These are phyloP conservation scores for Laburnicola sp. DNA, from an alignment of 2,329 filamentous ascomycete genomes.

Conservation along the genomic window DNA sequence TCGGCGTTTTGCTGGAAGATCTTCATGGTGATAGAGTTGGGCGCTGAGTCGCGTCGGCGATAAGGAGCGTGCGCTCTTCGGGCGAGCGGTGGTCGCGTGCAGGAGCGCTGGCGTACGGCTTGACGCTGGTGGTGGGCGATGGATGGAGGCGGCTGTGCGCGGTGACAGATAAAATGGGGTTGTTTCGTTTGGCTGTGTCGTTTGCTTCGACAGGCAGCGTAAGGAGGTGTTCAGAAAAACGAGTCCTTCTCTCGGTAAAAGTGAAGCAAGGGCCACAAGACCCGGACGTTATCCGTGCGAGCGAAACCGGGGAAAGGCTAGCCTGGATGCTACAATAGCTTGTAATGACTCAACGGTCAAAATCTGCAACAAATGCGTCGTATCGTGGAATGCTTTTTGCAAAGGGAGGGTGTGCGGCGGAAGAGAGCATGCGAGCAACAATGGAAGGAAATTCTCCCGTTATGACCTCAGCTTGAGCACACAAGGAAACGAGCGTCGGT, in stretches of 20 bases:
- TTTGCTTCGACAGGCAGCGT: no score
- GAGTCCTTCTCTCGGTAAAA: constrained; percentile 17
- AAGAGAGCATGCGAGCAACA: constrained; percentile 15
- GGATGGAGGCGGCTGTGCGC: neutral
- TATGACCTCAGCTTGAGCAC: constrained; percentile 1
- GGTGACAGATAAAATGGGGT: neutral
- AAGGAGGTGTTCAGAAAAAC: constrained; percentile 20
- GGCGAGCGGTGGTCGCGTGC: neutral
- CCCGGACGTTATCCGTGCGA: constrained; percentile 18
- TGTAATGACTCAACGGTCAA: constrained; percentile 15
- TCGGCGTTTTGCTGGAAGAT: constrained; percentile 89
- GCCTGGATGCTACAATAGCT: no score
- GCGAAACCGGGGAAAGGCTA: no score
- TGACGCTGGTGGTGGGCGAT: no score
- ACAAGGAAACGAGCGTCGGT: neutral
- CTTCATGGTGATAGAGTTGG: constrained; percentile 70
- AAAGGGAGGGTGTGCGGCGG: constrained; percentile 4
- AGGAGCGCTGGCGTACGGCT: constrained; percentile 9
- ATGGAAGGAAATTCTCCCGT: constrained; percentile 1
- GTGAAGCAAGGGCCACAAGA: constrained; percentile 19
- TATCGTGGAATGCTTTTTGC: neutral
- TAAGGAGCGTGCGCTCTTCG: constrained; percentile 6
- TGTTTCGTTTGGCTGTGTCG: neutral
- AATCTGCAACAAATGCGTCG: neutral
- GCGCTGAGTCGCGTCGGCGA: constrained; percentile 11